Base-by-base conservation (phyloP, 2,329 filamentous ascomycete genomes). In the Myriosclerotinia duriaeana region DNA sequence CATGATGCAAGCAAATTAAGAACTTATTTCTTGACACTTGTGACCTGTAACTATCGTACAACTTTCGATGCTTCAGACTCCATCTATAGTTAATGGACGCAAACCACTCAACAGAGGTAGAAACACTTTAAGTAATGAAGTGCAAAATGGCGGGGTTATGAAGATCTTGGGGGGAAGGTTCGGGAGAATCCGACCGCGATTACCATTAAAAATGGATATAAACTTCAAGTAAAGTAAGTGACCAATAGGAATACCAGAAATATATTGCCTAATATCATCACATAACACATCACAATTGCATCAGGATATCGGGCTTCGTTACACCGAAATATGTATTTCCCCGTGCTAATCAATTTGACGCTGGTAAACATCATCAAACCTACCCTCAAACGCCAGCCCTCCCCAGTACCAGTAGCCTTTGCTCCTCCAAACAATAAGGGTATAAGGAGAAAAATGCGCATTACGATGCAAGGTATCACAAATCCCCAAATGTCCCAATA, bases 281-380 rank as follows among this genome's bases (percentile, higher is more conserved):
- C 40, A 38, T 36, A 38, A 30, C 20, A 22, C 22, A 59, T 65
- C 54, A 59, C 63, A 30, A 53, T 59, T 65, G 63, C 38, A 55
- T 62, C 26, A 67, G 54, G 26, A 54, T 15, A 64, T 70, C 69
- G 69, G 69, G 52, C 48, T 42, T 48, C 38, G 54, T 64, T 71
- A 60, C 42, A 53, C 69, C 69, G 69, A 71, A 64, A 34, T 61
- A 20, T 61, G 30, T 65, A 68, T 70, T 71, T 69, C 66, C 70
- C 69, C 69, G 69, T 48, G 61, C 46, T 36, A 58, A 42, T 17
- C 22, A 46, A 44, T 34, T 64, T 44, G 22, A 56, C 22, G 20
- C 52, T 46, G 48, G 20, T n/a, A 46, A 46, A 20, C 17, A 20
- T 26, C 20, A 56, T 42, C 40, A 22, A 55, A 38, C 14, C 53